These are phyloP conservation scores for Phialophora tarda DNA, from an alignment of 2,329 filamentous ascomycete species.

Conservation along the genomic window DNA sequence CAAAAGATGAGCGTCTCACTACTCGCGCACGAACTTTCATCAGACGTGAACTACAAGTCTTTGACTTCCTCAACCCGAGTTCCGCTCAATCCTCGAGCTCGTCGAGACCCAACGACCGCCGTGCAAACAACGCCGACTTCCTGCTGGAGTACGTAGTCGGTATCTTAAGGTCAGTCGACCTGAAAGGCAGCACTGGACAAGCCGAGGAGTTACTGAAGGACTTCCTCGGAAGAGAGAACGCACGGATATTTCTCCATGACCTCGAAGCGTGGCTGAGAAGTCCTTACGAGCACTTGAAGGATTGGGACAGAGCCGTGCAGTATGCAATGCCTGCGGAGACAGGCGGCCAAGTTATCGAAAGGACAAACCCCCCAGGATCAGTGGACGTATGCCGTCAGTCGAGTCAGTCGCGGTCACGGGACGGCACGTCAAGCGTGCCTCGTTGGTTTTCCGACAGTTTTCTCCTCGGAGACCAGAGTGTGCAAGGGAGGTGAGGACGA, in stretches of 20 bases:
- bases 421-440: slow-evolving; percentile 15
- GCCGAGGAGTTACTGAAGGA: slow-evolving; percentile 80
- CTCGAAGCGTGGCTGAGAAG: slow-evolving; percentile 81
- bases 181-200: slow-evolving; percentile 77
- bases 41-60: slow-evolving; percentile 81
- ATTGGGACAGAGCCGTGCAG: slow-evolving; percentile 82
- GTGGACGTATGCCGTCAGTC: slow-evolving; percentile 7
- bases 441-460: slow-evolving; percentile 31
- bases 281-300: slow-evolving; percentile 71
- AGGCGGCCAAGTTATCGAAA: background rate
- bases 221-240: slow-evolving; percentile 75
- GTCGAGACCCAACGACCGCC: slow-evolving; percentile 42
- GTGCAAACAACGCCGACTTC: slow-evolving; percentile 77
- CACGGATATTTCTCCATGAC: slow-evolving; percentile 82
- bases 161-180: slow-evolving; percentile 80
- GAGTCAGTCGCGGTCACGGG: slow-evolving; percentile 4
- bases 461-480: slow-evolving; percentile 14
- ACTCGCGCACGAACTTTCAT: slow-evolving; percentile 81
- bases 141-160: slow-evolving; percentile 84
- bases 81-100: slow-evolving; percentile 33
- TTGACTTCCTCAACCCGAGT: slow-evolving; percentile 67
- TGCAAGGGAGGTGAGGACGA: background rate
- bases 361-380: background rate
- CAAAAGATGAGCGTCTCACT: slow-evolving; percentile 68
- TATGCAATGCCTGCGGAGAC: slow-evolving; percentile 55